Percentiles rank a stretch among this genome's conserved stretches.
Evolutionary conservation across 345 rosid species (phyloP).

Genomic region (Carallia brachiata): DNA sequence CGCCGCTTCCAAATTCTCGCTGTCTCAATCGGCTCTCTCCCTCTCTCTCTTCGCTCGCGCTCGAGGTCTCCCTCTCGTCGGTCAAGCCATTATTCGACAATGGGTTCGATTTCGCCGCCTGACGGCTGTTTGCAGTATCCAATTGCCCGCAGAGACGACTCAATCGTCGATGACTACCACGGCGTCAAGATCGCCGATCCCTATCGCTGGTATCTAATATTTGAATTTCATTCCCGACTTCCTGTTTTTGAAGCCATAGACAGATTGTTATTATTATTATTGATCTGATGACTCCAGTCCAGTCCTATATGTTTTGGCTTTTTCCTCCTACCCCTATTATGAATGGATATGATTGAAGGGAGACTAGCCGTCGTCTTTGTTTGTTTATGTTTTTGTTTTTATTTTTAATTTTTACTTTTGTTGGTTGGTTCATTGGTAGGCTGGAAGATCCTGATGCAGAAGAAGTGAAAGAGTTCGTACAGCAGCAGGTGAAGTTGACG

Average conservation of each 20-base stretch:
- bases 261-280: no score
- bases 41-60: not conserved
- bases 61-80: slow-evolving; percentile 1
- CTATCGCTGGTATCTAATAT: slow-evolving; percentile 67
- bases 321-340: no score
- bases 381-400: no score
- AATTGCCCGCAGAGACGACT: slow-evolving; percentile 60
- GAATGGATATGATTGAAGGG: no score
- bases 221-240: not conserved
- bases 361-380: no score
- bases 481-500: slow-evolving; percentile 63
- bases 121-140: slow-evolving; percentile 52
- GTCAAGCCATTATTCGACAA: slow-evolving; percentile 4
- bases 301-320: not conserved
- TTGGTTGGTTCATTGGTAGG: slow-evolving; percentile 35
- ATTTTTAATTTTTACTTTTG: not conserved
- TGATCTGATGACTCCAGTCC: no score
- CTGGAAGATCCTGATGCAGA: slow-evolving; percentile 88
- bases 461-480: slow-evolving; percentile 70
- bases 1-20: not conserved
- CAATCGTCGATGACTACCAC: slow-evolving; percentile 71
- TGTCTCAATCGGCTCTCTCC: no score
- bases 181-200: slow-evolving; percentile 77
- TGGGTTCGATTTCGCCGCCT: slow-evolving; percentile 60
- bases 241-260: not conserved